Percentiles rank a stretch among this genome's conserved stretches.
phyloP scores from a whole-genome alignment of 176 grass and related monocot genomes.

The Oryza officinalis region DNA sequence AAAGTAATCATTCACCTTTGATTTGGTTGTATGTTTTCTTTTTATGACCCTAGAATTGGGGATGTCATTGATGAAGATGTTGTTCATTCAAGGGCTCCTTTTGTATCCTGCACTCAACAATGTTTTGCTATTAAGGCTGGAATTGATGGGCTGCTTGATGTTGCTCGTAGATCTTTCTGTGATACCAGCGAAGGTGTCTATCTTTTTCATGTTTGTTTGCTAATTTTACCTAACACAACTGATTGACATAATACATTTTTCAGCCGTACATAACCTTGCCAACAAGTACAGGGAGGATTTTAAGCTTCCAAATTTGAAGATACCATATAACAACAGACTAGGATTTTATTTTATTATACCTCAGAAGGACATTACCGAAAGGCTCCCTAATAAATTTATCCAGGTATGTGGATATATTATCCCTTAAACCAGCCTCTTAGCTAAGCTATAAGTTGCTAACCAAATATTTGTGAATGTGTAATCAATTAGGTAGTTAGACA shows the following conservation, averaged over 20 bases:
- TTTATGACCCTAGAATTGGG: conserved; percentile 65
- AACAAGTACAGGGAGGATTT: conserved; percentile 82
- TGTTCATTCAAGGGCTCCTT: conserved; percentile 94
- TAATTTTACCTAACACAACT: not conserved
- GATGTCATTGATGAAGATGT: conserved; percentile 90
- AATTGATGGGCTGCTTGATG: conserved; percentile 88
- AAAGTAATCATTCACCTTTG: conserved; percentile 27
- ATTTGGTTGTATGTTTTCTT: conserved; percentile 41
- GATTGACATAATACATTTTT: conserved; percentile 40
- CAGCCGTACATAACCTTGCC: conserved; percentile 80
- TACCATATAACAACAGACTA: conserved; percentile 73
- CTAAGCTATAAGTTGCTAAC: conserved; percentile 30
- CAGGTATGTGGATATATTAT: conserved; percentile 52
- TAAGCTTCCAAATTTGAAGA: conserved; percentile 90
- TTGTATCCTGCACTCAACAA: conserved; percentile 88
- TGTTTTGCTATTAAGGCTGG: conserved; percentile 96
- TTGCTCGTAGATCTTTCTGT: conserved; percentile 85
- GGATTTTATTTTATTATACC: conserved; percentile 96
- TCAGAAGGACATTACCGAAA: conserved; percentile 77
- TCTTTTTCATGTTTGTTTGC: conserved; percentile 19
- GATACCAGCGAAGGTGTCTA: conserved; percentile 85
- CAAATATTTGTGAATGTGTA: conserved; percentile 30
- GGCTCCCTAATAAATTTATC: conserved; percentile 87
- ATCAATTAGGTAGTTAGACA: conserved; percentile 84
- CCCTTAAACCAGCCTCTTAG: conserved; percentile 33